A percentile compares a stretch with the other conserved stretches of the same genome.
These are phyloP conservation scores for Ilex asprella DNA, from an alignment of 257 asterid genomes.

Conservation along the genomic window DNA sequence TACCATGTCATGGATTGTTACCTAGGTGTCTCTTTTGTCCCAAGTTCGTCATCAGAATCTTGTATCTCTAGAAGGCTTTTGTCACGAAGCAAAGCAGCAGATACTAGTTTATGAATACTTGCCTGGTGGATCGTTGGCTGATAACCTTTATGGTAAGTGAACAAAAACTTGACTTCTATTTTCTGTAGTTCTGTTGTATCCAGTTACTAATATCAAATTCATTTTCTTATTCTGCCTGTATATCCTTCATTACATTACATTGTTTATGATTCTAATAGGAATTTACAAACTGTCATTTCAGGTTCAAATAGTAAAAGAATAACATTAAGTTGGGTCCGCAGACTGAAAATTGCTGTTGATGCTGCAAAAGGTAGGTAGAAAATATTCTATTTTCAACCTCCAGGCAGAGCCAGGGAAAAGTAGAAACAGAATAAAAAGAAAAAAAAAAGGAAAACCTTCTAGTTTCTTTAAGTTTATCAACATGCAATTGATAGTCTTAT, in stretches of 20 bases:
- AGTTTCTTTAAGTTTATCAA: too few species aligned
- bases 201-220: neutral
- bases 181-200: neutral
- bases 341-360: conserved; percentile 86
- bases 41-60: conserved; percentile 77
- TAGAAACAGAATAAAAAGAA: neutral
- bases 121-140: conserved; percentile 80
- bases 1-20: conserved; percentile 6
- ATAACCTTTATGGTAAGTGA: conserved; percentile 67
- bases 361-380: conserved; percentile 69
- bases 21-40: conserved; percentile 72
- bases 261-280: neutral
- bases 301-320: conserved; percentile 65
- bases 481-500: too few species aligned
- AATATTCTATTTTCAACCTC: neutral
- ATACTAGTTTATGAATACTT: conserved; percentile 82
- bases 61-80: conserved; percentile 77
- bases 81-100: conserved; percentile 85
- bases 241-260: neutral
- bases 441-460: neutral
- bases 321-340: conserved; percentile 81
- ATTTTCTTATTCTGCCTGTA: neutral
- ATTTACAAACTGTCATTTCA: conserved; percentile 14
- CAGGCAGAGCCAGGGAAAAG: too few species aligned
- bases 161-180: neutral